Evolutionary conservation across 164 flowering plant species (phyloP).

Genomic region (Chloranthus sessilifolius): DNA sequence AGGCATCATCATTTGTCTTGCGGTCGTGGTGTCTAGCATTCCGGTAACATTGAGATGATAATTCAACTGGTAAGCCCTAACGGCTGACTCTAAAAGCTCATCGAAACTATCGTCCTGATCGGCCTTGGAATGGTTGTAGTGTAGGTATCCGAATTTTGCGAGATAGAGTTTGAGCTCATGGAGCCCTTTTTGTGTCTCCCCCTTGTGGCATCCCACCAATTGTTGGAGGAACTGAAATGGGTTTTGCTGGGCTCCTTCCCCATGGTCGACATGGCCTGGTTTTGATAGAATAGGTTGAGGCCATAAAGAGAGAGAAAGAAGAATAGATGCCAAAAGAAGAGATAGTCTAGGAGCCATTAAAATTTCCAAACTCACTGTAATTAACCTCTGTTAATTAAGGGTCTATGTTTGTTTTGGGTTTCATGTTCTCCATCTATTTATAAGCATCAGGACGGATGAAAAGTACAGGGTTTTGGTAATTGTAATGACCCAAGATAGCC

Average conservation of each 20-base stretch:
- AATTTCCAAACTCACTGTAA: too few species aligned
- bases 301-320: neutral
- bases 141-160: constrained; percentile 55
- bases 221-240: neutral
- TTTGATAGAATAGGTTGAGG: neutral
- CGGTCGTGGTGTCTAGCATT: constrained; percentile 30
- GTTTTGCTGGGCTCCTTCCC: neutral
- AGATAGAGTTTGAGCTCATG: constrained; percentile 49
- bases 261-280: too few species aligned
- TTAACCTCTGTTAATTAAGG: too few species aligned
- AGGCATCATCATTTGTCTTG: constrained; percentile 39
- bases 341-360: too few species aligned
- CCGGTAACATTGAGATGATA: constrained; percentile 49
- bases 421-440: too few species aligned
- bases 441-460: too few species aligned
- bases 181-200: neutral
- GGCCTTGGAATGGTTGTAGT: neutral
- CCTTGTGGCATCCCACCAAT: constrained; percentile 6
- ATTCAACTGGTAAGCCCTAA: constrained; percentile 47
- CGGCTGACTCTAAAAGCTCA: constrained; percentile 39
- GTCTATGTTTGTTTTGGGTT: too few species aligned
- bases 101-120: constrained; percentile 40
- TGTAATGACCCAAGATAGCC: too few species aligned
- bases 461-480: too few species aligned
- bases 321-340: neutral